A percentile compares a stretch with the other conserved stretches of the same genome.
Evolutionary conservation across 2,329 filamentous ascomycete species (phyloP).

Genomic region (Diaporthe amygdali): DNA sequence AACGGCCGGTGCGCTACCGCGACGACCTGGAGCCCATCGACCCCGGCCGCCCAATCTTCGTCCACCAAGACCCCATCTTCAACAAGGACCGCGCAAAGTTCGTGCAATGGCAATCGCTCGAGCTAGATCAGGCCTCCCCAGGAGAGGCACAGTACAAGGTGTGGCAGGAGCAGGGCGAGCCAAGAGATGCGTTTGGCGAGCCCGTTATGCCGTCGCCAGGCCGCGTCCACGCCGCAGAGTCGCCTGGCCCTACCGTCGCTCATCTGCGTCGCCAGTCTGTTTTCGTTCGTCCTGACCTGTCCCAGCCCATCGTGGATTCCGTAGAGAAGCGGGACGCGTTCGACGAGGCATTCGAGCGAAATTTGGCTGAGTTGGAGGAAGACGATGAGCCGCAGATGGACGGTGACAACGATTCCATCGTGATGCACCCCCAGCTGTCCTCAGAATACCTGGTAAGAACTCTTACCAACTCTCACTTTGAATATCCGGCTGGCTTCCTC

Average conservation of each 20-base stretch:
- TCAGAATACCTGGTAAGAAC: neutral
- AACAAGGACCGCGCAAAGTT: slow-evolving; percentile 31
- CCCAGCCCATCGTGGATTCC: neutral
- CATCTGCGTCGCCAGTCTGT: neutral
- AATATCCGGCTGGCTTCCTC: neutral
- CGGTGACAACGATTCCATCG: neutral
- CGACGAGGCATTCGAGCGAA: neutral
- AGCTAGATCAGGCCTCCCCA: slow-evolving; percentile 30
- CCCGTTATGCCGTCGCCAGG: neutral
- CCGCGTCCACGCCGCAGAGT: neutral
- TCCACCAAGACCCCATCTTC: slow-evolving; percentile 31
- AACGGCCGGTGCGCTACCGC: slow-evolving; percentile 27
- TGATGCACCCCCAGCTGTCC: neutral
- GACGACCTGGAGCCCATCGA: slow-evolving; percentile 27
- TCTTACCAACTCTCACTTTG: neutral
- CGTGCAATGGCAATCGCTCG: slow-evolving; percentile 31
- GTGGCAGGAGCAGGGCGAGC: slow-evolving; percentile 3
- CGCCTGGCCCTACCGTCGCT: neutral
- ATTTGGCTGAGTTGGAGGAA: neutral
- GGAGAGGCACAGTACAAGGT: slow-evolving; percentile 16
- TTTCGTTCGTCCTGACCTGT: neutral
- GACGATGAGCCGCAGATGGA: neutral
- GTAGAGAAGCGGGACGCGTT: neutral
- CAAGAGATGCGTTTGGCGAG: neutral
- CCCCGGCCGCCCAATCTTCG: slow-evolving; percentile 26